Evolutionary conservation across 768 basidiomycete genomes (phyloP).

Genomic region (Termitomyces sp.): DNA sequence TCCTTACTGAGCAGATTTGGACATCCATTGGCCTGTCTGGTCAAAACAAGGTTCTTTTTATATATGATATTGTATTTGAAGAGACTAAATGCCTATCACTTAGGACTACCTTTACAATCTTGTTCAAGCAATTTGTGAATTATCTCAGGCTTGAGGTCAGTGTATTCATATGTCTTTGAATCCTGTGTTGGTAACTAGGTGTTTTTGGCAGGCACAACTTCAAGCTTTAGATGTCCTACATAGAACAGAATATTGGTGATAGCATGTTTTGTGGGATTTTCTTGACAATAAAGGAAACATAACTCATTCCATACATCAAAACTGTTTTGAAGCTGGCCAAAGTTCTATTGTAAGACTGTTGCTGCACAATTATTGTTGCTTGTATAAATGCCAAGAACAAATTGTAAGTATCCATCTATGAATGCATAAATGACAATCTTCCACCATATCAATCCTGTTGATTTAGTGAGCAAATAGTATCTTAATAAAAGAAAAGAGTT

Average conservation of each 20-base stretch:
- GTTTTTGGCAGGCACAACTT: constrained; percentile 11
- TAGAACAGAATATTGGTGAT: not conserved
- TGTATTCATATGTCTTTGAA: not conserved
- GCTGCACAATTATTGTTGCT: no score
- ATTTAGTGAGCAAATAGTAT: no score
- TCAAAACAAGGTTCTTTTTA: constrained; percentile 71
- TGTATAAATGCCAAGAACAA: no score
- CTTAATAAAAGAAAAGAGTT: no score
- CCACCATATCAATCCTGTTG: no score
- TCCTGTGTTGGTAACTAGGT: not conserved
- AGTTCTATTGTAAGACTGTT: not conserved
- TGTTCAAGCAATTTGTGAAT: constrained; percentile 63
- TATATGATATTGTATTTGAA: not conserved
- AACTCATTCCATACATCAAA: not conserved
- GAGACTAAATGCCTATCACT: not conserved
- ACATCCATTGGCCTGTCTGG: constrained; percentile 83
- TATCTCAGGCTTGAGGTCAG: constrained; percentile 65
- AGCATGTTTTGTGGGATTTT: not conserved
- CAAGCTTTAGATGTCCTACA: constrained; percentile 18
- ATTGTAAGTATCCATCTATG: no score
- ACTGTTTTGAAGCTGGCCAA: not conserved
- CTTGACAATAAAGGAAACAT: no score
- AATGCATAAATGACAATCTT: no score
- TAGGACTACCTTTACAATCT: constrained; percentile 89
- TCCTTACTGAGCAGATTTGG: constrained; percentile 69